Base-by-base conservation (phyloP, 768 basidiomycete species). In the Asterophora parasitica region DNA sequence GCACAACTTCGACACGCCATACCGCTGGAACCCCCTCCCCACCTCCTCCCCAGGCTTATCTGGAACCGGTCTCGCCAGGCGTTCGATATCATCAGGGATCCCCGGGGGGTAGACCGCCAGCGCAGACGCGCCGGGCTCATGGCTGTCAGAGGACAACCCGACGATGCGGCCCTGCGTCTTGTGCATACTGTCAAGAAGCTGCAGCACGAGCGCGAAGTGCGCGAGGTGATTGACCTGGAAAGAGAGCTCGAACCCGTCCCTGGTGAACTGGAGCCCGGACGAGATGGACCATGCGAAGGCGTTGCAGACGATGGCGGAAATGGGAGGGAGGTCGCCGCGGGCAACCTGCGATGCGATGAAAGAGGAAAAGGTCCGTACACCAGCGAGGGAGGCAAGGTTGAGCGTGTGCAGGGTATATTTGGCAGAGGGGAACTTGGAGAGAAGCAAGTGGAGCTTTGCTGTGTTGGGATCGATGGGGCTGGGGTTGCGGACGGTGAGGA, bases 201-300 rank as follows among this genome's bases (percentile, higher is more conserved):
- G 30, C 11, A 50, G 38, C 4, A 45, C 43, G 20, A 50, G 44
- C 16, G 12, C 43, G 26, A 50, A 44, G 16, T 46, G 35, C 23
- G 45, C 38, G 28, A 42, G 35, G 15, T 46, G 41, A 23, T 38
- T 42, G 33, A 43, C 50, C 11, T 47, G 44, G 28, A 47, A 46
- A 4, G 30, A 42, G 33, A 46, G 12, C 35, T 50, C 41, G 19
- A 32, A 43, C 7, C 45, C 42, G 11, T 53, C 39, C 3, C 15
- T 13, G 12, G 38, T 52, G 26, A 44, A 36, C 19, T 47, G 9
- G 31, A 48, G 23, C 8, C 47, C 43, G 15, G 28, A 17, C 30
- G 38, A 40, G 9, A 53, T 39, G 31, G 47, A 53, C 48, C 51
- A 53, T 5, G 43, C 33, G 28, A 49, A 53, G n/a, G 47, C 51